Conservation (phyloP, 2,329 filamentous ascomycete genomes). For the Emmonsia crescens region DNA sequence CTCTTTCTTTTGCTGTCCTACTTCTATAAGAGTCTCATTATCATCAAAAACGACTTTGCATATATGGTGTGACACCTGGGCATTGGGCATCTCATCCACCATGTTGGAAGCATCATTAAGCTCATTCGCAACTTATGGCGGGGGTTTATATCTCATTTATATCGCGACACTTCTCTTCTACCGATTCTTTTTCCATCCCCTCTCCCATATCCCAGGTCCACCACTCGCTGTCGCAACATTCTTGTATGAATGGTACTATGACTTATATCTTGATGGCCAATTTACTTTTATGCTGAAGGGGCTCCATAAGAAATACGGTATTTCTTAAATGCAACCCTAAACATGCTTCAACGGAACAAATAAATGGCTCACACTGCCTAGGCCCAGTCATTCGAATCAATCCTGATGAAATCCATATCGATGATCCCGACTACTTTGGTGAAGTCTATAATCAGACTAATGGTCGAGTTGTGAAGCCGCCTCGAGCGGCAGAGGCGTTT, state of each 20-base stretch:
- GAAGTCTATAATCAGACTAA: slow-evolving; percentile 14
- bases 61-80: neutral
- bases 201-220: slow-evolving; percentile 19
- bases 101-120: neutral
- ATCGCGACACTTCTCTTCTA: slow-evolving; percentile 10
- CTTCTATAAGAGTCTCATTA: neutral
- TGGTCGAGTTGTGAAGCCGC: neutral
- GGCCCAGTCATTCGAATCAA: slow-evolving; percentile 21
- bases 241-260: slow-evolving; percentile 20
- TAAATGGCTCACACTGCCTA: neutral
- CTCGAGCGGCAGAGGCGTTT: neutral
- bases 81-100: too few species aligned
- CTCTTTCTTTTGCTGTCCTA: too few species aligned
- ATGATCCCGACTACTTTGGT: slow-evolving; percentile 20
- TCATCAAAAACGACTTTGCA: neutral
- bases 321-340: neutral
- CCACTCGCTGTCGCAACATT: slow-evolving; percentile 18
- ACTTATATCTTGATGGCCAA: slow-evolving; percentile 14
- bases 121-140: neutral
- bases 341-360: neutral
- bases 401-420: slow-evolving; percentile 20
- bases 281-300: slow-evolving; percentile 19
- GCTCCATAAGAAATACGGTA: slow-evolving; percentile 23
- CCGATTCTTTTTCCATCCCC: slow-evolving; percentile 19
- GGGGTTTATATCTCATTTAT: neutral